Base-by-base conservation (phyloP, 306 rosid species). In the Potentilla sterilis region DNA sequence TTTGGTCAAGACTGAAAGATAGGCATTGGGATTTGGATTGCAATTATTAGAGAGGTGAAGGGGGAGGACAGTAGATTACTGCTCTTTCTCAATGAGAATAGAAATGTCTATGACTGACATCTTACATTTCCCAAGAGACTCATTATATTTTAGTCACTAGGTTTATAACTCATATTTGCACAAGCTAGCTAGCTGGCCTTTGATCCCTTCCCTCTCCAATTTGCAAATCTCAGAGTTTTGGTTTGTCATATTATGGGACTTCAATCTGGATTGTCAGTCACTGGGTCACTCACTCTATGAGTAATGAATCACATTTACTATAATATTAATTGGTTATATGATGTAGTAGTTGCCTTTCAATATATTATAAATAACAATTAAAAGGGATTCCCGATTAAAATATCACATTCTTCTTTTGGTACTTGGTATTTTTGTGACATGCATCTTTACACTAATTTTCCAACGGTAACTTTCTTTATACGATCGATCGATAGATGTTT, bases 21-120 rank as follows among this genome's bases (percentile, higher is more conserved):
- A 83, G 81, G 75, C 87, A 75, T 91, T 75, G 94, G 92, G 88
- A 89, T 89, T 91, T 87, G 90, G 85, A 61, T 63, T 59, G 24
- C 67, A 83, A 78, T 85, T 78, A 79, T 79, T 76, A 75, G 80
- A 70, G 43, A 4, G 19, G 66, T 18, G 83, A 83, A 72, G 9
- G 22, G 16, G 35, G 5, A 34, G 37, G 35, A 18, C 82, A 69
- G 51, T 69, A 65, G 61, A 73, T 76, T 47, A 72, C 77, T 78
- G 86, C 73, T 1, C 54, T 80, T 67, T 21, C 40, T 16, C 70
- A 67, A 62, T 35, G 59, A 73, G 70, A 76, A 79, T 85, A 69
- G 88, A 86, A 79, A 79, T 76, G 73, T 88, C 81, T 32, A 62
- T 7, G 46, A 42, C 83, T 64, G 88, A 77, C 83, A 40, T 22